phyloP scores from a whole-genome alignment of 371 early-diverging fungal species.

The Circinella umbellata region DNA sequence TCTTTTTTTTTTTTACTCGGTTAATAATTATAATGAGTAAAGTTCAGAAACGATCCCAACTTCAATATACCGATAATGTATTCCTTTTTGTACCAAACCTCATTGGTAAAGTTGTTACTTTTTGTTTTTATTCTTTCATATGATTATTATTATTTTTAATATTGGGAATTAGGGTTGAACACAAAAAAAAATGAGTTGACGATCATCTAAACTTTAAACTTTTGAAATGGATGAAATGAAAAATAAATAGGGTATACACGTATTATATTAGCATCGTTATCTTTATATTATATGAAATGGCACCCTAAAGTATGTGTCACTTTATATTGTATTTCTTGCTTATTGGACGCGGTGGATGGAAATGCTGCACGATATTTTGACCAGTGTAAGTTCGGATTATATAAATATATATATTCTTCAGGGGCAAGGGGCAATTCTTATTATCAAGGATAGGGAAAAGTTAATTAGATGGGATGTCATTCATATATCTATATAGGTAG shows the following conservation, averaged over 20 bases:
- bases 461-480: not conserved
- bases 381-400: slow-evolving; percentile 71
- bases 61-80: slow-evolving; percentile 60
- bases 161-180: too few relatives aligned
- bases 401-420: not conserved
- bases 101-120: slow-evolving; percentile 64
- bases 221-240: not conserved
- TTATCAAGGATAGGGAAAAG: too few relatives aligned
- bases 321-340: slow-evolving; percentile 85
- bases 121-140: not conserved
- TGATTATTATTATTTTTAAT: too few relatives aligned
- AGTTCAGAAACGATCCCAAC: slow-evolving; percentile 1
- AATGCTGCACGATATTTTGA: slow-evolving; percentile 88
- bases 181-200: not conserved
- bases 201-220: slow-evolving; percentile 1
- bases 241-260: slow-evolving; percentile 79
- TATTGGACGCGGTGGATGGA: slow-evolving; percentile 97
- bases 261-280: slow-evolving; percentile 74
- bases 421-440: not conserved
- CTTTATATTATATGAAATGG: slow-evolving; percentile 77
- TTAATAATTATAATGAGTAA: slow-evolving; percentile 1
- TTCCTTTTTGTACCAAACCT: slow-evolving; percentile 92
- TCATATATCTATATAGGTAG: slow-evolving; percentile 60
- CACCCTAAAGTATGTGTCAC: slow-evolving; percentile 74
- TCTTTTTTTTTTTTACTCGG: not conserved